Percentiles rank a stretch among this genome's conserved stretches.
Conservation (phyloP, 768 basidiomycete species). For the Mycena maculata region DNA sequence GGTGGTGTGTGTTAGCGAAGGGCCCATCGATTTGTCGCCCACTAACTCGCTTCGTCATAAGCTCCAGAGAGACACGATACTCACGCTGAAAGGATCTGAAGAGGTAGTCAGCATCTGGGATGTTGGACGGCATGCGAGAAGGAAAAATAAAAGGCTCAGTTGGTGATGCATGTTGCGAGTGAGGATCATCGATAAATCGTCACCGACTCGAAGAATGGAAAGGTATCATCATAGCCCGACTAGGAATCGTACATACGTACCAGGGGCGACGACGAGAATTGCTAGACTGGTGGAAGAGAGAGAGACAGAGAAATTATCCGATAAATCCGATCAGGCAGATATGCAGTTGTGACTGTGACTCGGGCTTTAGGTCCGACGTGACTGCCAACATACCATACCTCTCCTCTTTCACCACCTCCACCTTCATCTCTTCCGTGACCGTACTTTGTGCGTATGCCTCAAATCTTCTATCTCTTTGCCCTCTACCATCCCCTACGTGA, state of each 20-base stretch:
- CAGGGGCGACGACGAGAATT: neutral
- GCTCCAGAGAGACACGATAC: constrained; percentile 19
- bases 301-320: too few relatives aligned
- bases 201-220: constrained; percentile 71
- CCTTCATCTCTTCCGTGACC: neutral
- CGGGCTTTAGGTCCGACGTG: neutral
- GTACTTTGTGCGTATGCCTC: constrained; percentile 14
- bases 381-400: neutral
- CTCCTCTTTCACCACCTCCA: neutral
- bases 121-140: constrained; percentile 18
- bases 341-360: too few relatives aligned
- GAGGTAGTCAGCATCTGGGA: constrained; percentile 20
- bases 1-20: constrained; percentile 57
- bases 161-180: constrained; percentile 86
- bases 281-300: neutral
- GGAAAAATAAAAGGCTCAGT: constrained; percentile 53
- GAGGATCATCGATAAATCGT: constrained; percentile 74
- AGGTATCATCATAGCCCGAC: constrained; percentile 27
- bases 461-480: constrained; percentile 7
- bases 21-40: constrained; percentile 50
- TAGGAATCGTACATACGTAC: constrained; percentile 1
- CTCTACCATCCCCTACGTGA: constrained; percentile 46
- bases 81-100: constrained; percentile 26
- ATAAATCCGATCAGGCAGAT: too few relatives aligned
- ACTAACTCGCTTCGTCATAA: constrained; percentile 51